Evolutionary conservation across 129 eudicot genomes (phyloP), one percentile per base, ranked within the genome.

Genomic region (Tagetes patula): DNA sequence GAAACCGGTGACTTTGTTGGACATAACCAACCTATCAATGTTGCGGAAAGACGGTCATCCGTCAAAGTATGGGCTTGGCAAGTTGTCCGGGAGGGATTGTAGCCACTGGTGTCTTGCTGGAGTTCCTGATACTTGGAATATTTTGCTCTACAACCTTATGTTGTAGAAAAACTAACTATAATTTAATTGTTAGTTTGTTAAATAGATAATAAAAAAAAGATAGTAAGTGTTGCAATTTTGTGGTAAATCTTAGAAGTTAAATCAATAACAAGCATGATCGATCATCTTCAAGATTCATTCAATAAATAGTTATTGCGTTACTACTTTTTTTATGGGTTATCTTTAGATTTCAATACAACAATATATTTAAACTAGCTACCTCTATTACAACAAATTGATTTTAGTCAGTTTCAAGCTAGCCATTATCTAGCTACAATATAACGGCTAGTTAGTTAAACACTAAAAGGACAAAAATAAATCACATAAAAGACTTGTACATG

Each of bases 91-190:
- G 7, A 87, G 84, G 85, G 98, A 92, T 61, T 92, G 98, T 65
- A 92, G 95, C 73, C 98, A 92, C 36, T 92, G 98, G 98, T 92
- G 98, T 61, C 80, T 92, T 0, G 81, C 96, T 0, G 98, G 96
- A 65, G 90, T 92, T 48, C 98, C 98, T 3, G 96, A 92, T 81
- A 83, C 88, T 41, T 92, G 98, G 98, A 92, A 87, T 59, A 76
- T 81, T 34, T 80, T 92, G 58, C 85, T 92, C n/a, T 87, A 92
- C 78, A 87, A 83, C 60, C 66, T 81, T 43, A 65, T 79, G 82
- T 67, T 72, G 7, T 48, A 38, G 6, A 6, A 65, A 64, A 48
- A 50, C 50, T 47, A 72, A 8, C 73, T 31, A 41, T 76, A 43
- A 10, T 39, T 41, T 71, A 31, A 43, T 40, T 41, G n/a, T 50